phyloP scores from a whole-genome alignment of 768 basidiomycete species.

The Ramaria sp. region DNA sequence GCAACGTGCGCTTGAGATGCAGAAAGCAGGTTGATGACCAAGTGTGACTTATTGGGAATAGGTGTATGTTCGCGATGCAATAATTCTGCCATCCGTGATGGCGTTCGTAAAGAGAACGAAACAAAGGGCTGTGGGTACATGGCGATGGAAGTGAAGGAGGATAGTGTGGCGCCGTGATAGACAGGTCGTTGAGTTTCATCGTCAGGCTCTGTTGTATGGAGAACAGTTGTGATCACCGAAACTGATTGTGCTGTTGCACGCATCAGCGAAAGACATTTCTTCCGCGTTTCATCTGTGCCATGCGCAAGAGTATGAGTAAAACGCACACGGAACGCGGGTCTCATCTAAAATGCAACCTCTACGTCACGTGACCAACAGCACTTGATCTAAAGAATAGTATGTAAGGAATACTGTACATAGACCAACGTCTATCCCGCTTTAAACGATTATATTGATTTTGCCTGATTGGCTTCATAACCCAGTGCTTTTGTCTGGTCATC shows the following conservation, averaged over 20 bases:
- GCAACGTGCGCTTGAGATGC: constrained; percentile 54
- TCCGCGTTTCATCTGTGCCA: not conserved
- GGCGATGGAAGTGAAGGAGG: constrained; percentile 86
- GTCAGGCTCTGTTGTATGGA: constrained; percentile 21
- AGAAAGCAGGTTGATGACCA: constrained; percentile 77
- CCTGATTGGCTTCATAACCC: too few species aligned
- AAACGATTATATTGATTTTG: too few species aligned
- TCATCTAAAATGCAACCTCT: not conserved
- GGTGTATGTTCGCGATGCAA: constrained; percentile 19
- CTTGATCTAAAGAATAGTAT: not conserved
- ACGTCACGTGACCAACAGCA: not conserved
- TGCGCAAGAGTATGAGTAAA: not conserved
- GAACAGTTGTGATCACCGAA: constrained; percentile 67
- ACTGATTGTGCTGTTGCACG: constrained; percentile 77
- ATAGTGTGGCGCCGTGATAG: constrained; percentile 87
- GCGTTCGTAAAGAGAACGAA: constrained; percentile 81
- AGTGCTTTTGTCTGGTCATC: not conserved
- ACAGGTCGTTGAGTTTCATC: constrained; percentile 4
- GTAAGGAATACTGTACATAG: too few species aligned
- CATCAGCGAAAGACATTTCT: constrained; percentile 29
- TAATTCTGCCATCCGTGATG: constrained; percentile 73
- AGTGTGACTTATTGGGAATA: constrained; percentile 26
- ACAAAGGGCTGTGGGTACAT: constrained; percentile 84
- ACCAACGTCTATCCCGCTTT: too few species aligned
- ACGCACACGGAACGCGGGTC: not conserved